phyloP scores from a whole-genome alignment of 306 rosid genomes.

The Sicyos edulis region DNA sequence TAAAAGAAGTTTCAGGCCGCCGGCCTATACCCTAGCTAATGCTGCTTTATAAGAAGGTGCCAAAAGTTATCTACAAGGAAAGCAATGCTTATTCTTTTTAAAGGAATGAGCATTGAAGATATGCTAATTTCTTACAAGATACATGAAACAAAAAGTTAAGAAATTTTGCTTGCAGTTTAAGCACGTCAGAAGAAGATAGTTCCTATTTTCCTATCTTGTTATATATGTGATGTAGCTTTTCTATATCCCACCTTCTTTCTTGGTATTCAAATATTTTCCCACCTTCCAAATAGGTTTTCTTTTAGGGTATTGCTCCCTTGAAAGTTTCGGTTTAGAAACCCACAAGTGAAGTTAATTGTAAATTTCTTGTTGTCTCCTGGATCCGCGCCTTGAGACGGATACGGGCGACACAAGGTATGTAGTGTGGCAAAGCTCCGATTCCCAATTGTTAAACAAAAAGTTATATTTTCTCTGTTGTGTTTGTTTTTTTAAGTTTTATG shows the following conservation, averaged over 20 bases:
- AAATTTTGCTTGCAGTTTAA: conserved; percentile 5
- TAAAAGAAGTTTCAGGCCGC: neutral
- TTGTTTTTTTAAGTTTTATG: neutral
- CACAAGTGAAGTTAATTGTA: too few species aligned
- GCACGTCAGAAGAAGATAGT: neutral
- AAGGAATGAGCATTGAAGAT: neutral
- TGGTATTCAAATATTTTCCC: conserved; percentile 6
- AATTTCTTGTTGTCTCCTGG: too few species aligned
- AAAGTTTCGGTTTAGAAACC: too few species aligned
- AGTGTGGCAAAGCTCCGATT: too few species aligned
- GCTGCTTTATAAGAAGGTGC: neutral
- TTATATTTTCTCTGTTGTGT: neutral
- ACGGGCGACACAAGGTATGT: too few species aligned
- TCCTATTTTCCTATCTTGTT: neutral
- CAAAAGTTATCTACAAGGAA: conserved; percentile 10
- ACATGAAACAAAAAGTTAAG: neutral
- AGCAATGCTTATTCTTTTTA: conserved; percentile 18
- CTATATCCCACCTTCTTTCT: neutral
- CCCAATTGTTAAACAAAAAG: too few species aligned
- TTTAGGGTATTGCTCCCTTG: too few species aligned
- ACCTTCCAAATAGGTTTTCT: neutral
- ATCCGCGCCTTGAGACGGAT: too few species aligned
- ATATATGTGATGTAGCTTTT: neutral
- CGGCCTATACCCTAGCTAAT: neutral
- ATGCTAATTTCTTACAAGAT: neutral